Evolutionary conservation across 1,139 yeast genomes (phyloP).

Genomic region (Scheffersomyces illinoinensis): DNA sequence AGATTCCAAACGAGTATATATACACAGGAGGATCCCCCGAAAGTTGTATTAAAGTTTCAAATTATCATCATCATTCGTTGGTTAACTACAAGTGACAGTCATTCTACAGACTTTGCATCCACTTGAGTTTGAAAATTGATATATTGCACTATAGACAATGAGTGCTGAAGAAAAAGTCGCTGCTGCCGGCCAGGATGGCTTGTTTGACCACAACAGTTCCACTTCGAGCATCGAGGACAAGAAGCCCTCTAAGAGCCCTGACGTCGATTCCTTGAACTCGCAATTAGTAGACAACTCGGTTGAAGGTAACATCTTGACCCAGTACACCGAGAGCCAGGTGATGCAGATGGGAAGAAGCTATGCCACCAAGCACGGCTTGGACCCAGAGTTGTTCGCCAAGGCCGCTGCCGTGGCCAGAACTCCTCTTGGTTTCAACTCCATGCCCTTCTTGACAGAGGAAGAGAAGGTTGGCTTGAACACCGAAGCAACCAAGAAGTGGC

Average conservation of each 20-base stretch:
- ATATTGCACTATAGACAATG: neutral
- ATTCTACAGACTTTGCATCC: neutral
- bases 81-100: neutral
- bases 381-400: conserved; percentile 62
- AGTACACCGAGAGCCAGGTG: conserved; percentile 64
- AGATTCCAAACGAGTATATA: neutral
- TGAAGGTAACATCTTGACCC: conserved; percentile 60
- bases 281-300: conserved; percentile 19
- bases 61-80: neutral
- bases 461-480: conserved; percentile 59
- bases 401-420: conserved; percentile 79
- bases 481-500: conserved; percentile 65
- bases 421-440: conserved; percentile 59
- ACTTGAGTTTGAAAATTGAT: neutral
- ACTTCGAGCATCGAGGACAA: conserved; percentile 19
- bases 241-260: conserved; percentile 18
- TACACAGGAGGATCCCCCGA: neutral
- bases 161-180: neutral
- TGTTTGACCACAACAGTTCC: conserved; percentile 22
- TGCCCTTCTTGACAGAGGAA: conserved; percentile 56
- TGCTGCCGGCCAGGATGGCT: conserved; percentile 12
- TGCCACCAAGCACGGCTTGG: conserved; percentile 62
- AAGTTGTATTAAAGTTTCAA: neutral
- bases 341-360: conserved; percentile 71
- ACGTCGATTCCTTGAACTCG: conserved; percentile 26